Percentiles rank a stretch among this genome's conserved stretches.
These are phyloP conservation scores for Aspergillus conjunctus DNA, from an alignment of 495 filamentous ascomycete genomes.

Conservation along the genomic window DNA sequence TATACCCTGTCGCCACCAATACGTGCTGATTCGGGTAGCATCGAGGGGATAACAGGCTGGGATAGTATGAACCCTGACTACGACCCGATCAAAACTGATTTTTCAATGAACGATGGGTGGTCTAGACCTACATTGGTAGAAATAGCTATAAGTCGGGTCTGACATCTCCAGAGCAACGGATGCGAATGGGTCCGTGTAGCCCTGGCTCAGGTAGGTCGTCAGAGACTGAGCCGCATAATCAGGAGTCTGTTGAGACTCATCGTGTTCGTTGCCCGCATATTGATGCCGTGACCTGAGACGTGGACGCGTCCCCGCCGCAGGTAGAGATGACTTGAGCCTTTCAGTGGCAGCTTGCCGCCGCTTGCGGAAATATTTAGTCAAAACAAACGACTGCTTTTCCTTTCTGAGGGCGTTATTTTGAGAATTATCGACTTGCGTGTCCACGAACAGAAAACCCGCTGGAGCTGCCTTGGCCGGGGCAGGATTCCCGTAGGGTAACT, in stretches of 20 bases:
- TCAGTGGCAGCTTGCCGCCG: not conserved
- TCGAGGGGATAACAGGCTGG: slow-evolving; percentile 15
- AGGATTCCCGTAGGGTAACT: slow-evolving; percentile 1
- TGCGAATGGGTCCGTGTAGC: slow-evolving; percentile 13
- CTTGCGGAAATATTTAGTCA: not conserved
- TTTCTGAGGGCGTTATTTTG: not conserved
- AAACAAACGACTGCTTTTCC: not conserved
- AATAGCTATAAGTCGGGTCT: slow-evolving; percentile 12
- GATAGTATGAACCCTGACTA: slow-evolving; percentile 15
- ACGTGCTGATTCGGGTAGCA: slow-evolving; percentile 11
- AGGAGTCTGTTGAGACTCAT: not conserved
- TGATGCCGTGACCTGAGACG: not conserved
- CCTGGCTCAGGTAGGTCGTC: slow-evolving; percentile 13
- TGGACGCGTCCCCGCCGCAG: no score
- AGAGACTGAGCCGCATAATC: not conserved
- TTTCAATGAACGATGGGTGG: not conserved
- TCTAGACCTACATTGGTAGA: slow-evolving; percentile 10
- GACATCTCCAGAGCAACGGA: slow-evolving; percentile 12
- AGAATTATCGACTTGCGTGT: slow-evolving; percentile 2
- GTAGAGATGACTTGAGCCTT: not conserved
- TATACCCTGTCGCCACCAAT: slow-evolving; percentile 8
- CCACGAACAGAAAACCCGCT: not conserved
- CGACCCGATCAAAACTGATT: not conserved
- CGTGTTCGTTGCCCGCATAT: not conserved
- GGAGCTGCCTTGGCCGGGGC: not conserved